Base-by-base conservation (phyloP, 2,329 filamentous ascomycete species). In the Rhexocercosporidium sp. region DNA sequence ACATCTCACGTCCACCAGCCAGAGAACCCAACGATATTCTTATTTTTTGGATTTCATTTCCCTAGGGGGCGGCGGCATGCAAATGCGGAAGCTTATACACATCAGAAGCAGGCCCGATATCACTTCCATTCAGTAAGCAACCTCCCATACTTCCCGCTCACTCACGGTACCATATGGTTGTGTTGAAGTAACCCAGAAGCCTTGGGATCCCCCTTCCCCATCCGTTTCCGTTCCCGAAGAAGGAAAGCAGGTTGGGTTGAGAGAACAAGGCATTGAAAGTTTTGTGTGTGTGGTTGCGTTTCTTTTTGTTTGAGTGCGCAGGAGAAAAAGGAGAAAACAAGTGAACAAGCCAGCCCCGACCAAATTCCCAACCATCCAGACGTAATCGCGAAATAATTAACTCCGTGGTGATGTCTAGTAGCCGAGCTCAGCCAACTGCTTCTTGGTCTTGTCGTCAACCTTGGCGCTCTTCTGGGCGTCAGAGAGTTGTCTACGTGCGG, bases 381-480 rank as follows among this genome's bases (percentile, higher is more conserved):
- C 66, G 57, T 37, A 68, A 66, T 57, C 66, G 66, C 65, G 70
- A 72, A 72, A 73, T 71, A 71, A 71, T 70, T 65, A 72, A 73
- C 70, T 71, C 69, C 66, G 70, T 62, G 63, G 70, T 63, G 61
- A 68, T 69, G 72, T 82, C 82, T 97, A 98, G 90, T 97, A 97
- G 83, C 94, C 95, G 85, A 88, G 93, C 79, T 90, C 85, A 85
- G 92, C 92, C 82, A 98, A 91, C 84, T 96, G 90, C 87, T 91
- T 87, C 84, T 90, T 88, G 82, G 91, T 93, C 89, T 96, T 94
- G 81, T 88, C 85, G 85, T 95, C 91, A 83, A 95, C 89, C 82
- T 88, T 90, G 77, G 94, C 93, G 83, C 86, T 92, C 91, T 95
- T 95, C 91, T 97, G 92, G 78, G 95, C 94, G 82, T 97, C 92